Percentiles rank a stretch among this genome's conserved stretches.
These are phyloP conservation scores for Jamesozyma gamospora DNA, from an alignment of 805 yeast species.

Conservation along the genomic window DNA sequence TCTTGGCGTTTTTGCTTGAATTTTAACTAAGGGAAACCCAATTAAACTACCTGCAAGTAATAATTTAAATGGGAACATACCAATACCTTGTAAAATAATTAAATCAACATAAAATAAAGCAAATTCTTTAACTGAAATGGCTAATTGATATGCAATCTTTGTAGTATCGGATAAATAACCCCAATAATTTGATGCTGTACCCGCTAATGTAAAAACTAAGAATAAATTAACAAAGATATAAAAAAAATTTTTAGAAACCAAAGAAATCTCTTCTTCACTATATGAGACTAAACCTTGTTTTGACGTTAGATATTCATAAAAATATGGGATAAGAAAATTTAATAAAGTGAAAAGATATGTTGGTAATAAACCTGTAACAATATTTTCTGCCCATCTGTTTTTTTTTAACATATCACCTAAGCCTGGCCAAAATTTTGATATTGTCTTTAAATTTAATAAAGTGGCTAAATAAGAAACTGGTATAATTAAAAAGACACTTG, in stretches of 20 bases:
- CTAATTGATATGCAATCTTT: slow-evolving; percentile 76
- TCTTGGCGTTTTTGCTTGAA: slow-evolving; percentile 68
- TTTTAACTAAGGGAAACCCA: slow-evolving; percentile 58
- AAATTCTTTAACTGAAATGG: slow-evolving; percentile 67
- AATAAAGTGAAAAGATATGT: slow-evolving; percentile 82
- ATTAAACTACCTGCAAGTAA: slow-evolving; percentile 69
- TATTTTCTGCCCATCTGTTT: slow-evolving; percentile 61
- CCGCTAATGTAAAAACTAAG: slow-evolving; percentile 86
- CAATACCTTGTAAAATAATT: slow-evolving; percentile 70
- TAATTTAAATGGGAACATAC: slow-evolving; percentile 84
- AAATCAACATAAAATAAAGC: slow-evolving; percentile 87
- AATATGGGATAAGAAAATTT: slow-evolving; percentile 73
- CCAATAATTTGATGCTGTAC: slow-evolving; percentile 78
- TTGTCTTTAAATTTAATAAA: slow-evolving; percentile 66
- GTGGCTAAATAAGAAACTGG: slow-evolving; percentile 85
- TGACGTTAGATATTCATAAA: slow-evolving; percentile 73
- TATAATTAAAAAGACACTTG: slow-evolving; percentile 63
- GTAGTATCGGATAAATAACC: slow-evolving; percentile 80
- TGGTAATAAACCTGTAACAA: slow-evolving; percentile 84
- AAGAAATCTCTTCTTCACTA: slow-evolving; percentile 85
- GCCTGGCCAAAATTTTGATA: slow-evolving; percentile 71
- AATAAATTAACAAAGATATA: slow-evolving; percentile 90
- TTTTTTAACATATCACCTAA: slow-evolving; percentile 57
- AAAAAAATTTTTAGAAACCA: slow-evolving; percentile 87
- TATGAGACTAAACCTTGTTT: slow-evolving; percentile 84